Base-by-base conservation (phyloP, 176 grass and related monocot genomes). In the Bothriochloa decipiens region DNA sequence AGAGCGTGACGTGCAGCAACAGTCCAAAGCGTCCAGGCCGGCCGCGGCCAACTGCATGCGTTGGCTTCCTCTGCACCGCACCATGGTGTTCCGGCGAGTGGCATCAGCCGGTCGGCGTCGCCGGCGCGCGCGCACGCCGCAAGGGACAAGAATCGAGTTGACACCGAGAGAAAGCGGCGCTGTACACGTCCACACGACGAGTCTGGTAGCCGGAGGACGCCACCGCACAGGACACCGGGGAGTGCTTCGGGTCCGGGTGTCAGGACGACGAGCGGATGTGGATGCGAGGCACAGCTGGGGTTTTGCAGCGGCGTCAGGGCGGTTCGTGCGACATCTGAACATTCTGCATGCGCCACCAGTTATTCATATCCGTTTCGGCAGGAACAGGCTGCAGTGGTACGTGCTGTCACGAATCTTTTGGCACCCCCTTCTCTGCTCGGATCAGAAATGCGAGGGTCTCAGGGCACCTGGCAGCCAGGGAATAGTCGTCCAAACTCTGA, bases 321-420 rank as follows among this genome's bases (percentile, higher is more conserved):
- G n/a, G 42, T 43, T 50, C 70, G 42, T 50, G 43, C 25, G 71
- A 32, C 33, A 26, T 18, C 85, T 50, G 57, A 39, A 69, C 77
- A 39, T 69, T 50, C 82, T 62, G 62, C 27, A 42, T n/a, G 65
- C 81, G 55, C 25, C n/a, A 23, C 75, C 58, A 36, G 75, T 23
- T 45, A 29, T n/a, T 13, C 29, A 32, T 37, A 15, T 36, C 79
- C 72, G 10, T 25, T 11, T 36, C 13, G 42, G 16, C 18, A 68
- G 33, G 36, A 36, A 11, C 11, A 18, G 11, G 9, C 37, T 62
- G 75, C 37, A 3, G 75, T 7, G 57, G 9, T 20, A 61, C 74
- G 74, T 77, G 52, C 33, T 4, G 55, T 16, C n/a, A 63, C 39
- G 35, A 14, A 42, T 26, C 35, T 53, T 13, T 53, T 7, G 35